phyloP scores from a whole-genome alignment of 495 filamentous ascomycete genomes.

The Talaromyces thailandensis region DNA sequence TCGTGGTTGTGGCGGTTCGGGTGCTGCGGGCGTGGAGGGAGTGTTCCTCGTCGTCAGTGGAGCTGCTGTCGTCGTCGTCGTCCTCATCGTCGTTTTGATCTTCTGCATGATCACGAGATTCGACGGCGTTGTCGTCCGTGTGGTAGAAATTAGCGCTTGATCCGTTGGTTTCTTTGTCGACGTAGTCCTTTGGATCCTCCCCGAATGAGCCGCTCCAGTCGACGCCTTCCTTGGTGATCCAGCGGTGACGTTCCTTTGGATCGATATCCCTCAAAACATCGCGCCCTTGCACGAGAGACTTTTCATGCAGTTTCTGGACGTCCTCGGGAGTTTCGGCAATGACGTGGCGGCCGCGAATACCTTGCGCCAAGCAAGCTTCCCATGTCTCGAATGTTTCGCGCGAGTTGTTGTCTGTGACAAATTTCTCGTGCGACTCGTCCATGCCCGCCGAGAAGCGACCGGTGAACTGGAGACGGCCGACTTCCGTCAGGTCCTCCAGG shows the following conservation, averaged over 20 bases:
- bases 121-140: constrained; percentile 4
- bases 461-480: constrained; percentile 72
- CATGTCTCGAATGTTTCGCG: constrained; percentile 91
- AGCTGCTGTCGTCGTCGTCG: constrained; percentile 9
- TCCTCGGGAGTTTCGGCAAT: constrained; percentile 55
- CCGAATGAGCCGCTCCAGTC: constrained; percentile 90
- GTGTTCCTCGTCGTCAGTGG: constrained; percentile 8
- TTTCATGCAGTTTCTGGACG: constrained; percentile 65
- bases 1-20: not conserved
- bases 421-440: constrained; percentile 74
- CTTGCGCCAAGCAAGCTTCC: constrained; percentile 83
- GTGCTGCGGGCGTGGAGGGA: not conserved
- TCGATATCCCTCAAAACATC: constrained; percentile 66
- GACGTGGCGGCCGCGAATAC: constrained; percentile 62
- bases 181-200: constrained; percentile 48
- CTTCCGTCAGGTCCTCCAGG: constrained; percentile 61
- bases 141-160: not conserved
- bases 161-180: constrained; percentile 20
- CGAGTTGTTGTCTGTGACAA: constrained; percentile 78
- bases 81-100: not conserved
- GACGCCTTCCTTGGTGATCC: constrained; percentile 70
- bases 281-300: constrained; percentile 64
- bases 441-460: constrained; percentile 82
- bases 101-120: constrained; percentile 1
- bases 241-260: constrained; percentile 61